Conservation (phyloP, 164 flowering plant species). For the Brasenia schreberi region DNA sequence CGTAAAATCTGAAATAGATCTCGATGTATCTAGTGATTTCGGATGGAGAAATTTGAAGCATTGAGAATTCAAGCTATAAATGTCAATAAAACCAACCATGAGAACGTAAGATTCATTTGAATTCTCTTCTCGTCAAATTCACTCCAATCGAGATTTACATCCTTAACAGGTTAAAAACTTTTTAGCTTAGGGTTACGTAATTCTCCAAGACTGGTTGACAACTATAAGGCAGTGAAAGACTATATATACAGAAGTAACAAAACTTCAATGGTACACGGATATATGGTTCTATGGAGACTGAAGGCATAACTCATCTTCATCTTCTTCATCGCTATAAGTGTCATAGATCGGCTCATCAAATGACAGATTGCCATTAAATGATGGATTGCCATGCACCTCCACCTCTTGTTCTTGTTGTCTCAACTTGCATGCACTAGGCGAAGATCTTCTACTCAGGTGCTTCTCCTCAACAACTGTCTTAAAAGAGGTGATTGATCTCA, state of each 20-base stretch:
- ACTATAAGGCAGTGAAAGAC: not conserved
- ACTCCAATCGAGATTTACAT: too few species aligned
- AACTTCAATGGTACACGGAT: not conserved
- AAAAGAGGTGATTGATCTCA: not conserved
- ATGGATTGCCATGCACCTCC: not conserved
- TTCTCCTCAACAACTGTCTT: not conserved
- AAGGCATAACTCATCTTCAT: conserved; percentile 6
- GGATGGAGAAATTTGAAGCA: too few species aligned
- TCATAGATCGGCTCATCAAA: not conserved
- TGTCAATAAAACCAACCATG: too few species aligned
- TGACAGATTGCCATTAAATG: not conserved
- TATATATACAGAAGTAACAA: not conserved
- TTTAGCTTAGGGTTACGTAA: too few species aligned
- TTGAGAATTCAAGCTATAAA: too few species aligned
- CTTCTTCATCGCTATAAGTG: not conserved
- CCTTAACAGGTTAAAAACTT: too few species aligned
- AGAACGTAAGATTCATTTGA: too few species aligned
- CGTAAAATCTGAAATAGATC: too few species aligned
- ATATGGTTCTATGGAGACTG: not conserved
- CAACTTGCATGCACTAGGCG: not conserved
- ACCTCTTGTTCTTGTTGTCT: not conserved
- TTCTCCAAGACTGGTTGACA: too few species aligned
- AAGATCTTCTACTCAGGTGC: not conserved
- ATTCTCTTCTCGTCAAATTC: too few species aligned
- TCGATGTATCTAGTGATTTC: too few species aligned